Base-by-base conservation (phyloP, 352 stramenopile species). In the Peronospora belbahrii region DNA sequence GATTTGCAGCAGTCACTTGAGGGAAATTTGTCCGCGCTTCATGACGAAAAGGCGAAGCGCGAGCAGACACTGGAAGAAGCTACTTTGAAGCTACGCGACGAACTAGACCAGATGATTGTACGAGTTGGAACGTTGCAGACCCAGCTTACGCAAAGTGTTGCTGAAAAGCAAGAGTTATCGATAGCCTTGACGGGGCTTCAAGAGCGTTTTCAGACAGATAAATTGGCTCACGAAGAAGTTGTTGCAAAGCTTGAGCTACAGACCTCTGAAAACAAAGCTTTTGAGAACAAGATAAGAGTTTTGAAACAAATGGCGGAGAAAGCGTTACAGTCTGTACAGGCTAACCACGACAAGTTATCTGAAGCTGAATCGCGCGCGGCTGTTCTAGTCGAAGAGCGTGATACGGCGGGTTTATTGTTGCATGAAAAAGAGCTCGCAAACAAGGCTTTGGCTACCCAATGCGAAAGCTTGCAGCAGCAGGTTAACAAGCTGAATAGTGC, bases 11-110 rank as follows among this genome's bases (percentile, higher is more conserved):
- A 62, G 11, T 52, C 66, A 14, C 54, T 81, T 10, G 54, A 80
- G 35, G 46, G 50, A 10, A 69, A 54, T 2, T 44, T 74, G n/a
- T 54, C 48, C 2, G 38, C 33, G 28, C 51, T 77, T 31, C 37
- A 72, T 20, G 41, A 65, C 9, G 67, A 82, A 23, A 74, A 74
- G 27, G 48, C 24, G 22, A 54, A 70, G n/a, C 54, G 74, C 0
- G 56, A 77, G 40, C 45, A 63, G 35, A 62, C 52, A 0, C 58
- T 66, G 25, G 39, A 67, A n/a, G 65, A 79, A 35, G 65, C 67
- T 20, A 61, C 52, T 4, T 47, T 52, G 5, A 35, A 56, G 27
- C 35, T 74, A 35, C 48, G 38, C 10, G 41, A 55, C 0, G 67
- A 80, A 48, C 7, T 67, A 22, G 47, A 61, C 8, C 23, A 52